Evolutionary conservation across 2,329 filamentous ascomycete species (phyloP).

Genomic region (Chrysosporium queenslandicum): DNA sequence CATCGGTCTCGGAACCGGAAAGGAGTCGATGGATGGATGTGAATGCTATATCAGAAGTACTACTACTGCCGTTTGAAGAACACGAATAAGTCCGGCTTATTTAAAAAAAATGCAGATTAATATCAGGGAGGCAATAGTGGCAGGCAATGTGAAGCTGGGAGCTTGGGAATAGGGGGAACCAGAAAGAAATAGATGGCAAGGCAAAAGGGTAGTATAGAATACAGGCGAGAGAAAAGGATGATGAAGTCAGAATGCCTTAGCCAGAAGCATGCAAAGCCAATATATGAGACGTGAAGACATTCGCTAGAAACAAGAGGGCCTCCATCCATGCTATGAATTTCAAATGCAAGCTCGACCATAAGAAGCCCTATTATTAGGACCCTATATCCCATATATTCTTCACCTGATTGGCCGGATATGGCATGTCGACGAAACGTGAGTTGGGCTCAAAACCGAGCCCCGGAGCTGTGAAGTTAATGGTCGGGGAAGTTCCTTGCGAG

Average conservation of each 20-base stretch:
- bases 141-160: too few relatives aligned
- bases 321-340: not conserved
- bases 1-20: too few relatives aligned
- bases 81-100: too few relatives aligned
- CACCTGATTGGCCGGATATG: not conserved
- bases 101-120: too few relatives aligned
- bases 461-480: slow-evolving; percentile 15
- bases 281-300: not conserved
- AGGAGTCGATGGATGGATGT: too few relatives aligned
- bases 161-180: too few relatives aligned
- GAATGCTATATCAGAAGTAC: too few relatives aligned
- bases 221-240: not conserved
- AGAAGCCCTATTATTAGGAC: not conserved
- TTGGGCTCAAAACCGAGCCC: not conserved
- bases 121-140: too few relatives aligned
- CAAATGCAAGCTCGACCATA: too few relatives aligned
- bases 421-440: not conserved
- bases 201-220: not conserved
- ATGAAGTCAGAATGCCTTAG: not conserved
- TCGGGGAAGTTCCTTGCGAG: slow-evolving; percentile 28
- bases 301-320: not conserved
- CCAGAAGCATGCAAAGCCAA: not conserved
- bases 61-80: too few relatives aligned
- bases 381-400: slow-evolving; percentile 6
- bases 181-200: not conserved